phyloP scores from a whole-genome alignment of 1,284 basidiomycete genomes.

The Sphagnurus paluster region DNA sequence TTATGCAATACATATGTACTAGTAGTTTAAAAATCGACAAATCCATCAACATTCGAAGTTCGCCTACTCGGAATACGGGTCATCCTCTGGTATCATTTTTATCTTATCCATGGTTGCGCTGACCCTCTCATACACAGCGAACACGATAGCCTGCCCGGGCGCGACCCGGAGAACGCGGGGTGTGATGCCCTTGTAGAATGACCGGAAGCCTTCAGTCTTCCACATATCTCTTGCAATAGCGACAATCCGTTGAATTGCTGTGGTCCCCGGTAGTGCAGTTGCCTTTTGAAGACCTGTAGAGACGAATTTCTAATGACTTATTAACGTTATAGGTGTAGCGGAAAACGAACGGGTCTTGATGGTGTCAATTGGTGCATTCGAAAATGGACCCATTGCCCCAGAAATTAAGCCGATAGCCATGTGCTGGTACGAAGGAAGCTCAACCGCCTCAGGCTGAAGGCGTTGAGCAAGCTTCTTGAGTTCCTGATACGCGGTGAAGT shows the following conservation, averaged over 20 bases:
- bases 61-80: constrained; percentile 67
- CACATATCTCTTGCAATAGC: constrained; percentile 92
- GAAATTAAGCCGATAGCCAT: constrained; percentile 94
- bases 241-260: constrained; percentile 75
- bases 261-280: constrained; percentile 74
- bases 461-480: constrained; percentile 82
- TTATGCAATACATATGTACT: too few species aligned
- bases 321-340: constrained; percentile 3
- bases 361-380: constrained; percentile 96
- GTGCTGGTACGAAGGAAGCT: constrained; percentile 93
- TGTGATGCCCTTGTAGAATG: constrained; percentile 98
- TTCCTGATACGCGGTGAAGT: constrained; percentile 99
- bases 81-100: constrained; percentile 52
- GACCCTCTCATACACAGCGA: constrained; percentile 89
- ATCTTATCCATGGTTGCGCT: constrained; percentile 73
- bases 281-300: constrained; percentile 80
- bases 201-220: constrained; percentile 83
- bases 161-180: constrained; percentile 96
- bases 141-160: constrained; percentile 90
- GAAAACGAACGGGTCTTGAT: constrained; percentile 84
- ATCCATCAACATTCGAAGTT: not conserved
- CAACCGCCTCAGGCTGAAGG: constrained; percentile 73
- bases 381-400: constrained; percentile 97
- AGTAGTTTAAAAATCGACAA: not conserved
- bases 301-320: constrained; percentile 14